Evolutionary conservation across 2,329 filamentous ascomycete species (phyloP).

Genomic region (Pseudogymnoascus sp.): DNA sequence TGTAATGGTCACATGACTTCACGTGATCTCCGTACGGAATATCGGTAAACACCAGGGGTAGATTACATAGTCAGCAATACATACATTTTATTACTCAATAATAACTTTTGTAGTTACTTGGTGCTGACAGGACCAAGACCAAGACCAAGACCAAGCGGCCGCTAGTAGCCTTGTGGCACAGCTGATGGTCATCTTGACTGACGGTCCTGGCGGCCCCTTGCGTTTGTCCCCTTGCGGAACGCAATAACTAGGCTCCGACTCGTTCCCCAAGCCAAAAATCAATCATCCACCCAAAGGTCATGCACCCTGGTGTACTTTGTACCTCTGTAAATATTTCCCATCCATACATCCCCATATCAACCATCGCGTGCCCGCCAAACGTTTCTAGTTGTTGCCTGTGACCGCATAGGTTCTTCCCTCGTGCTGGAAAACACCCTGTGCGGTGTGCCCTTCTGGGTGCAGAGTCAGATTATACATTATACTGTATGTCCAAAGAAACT

Average conservation of each 20-base stretch:
- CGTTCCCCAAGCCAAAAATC: neutral
- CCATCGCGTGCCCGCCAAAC: slow-evolving; percentile 6
- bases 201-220: neutral
- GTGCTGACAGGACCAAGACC: neutral
- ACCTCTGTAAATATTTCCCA: slow-evolving; percentile 5
- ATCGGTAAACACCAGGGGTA: too few species aligned
- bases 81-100: too few species aligned
- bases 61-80: too few species aligned
- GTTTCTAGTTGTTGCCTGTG: slow-evolving; percentile 1
- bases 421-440: neutral
- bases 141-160: neutral
- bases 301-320: slow-evolving; percentile 4
- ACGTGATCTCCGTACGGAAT: too few species aligned
- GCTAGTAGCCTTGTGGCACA: slow-evolving; percentile 1
- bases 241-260: slow-evolving; percentile 2
- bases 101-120: neutral
- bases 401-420: neutral
- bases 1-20: too few species aligned
- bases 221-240: slow-evolving; percentile 1
- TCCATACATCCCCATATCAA: slow-evolving; percentile 4
- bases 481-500: neutral
- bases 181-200: neutral
- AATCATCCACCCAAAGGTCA: slow-evolving; percentile 5
- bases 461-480: neutral
- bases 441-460: neutral